Conservation (phyloP, 208 protist genomes). For the Crithidia fasciculata region DNA sequence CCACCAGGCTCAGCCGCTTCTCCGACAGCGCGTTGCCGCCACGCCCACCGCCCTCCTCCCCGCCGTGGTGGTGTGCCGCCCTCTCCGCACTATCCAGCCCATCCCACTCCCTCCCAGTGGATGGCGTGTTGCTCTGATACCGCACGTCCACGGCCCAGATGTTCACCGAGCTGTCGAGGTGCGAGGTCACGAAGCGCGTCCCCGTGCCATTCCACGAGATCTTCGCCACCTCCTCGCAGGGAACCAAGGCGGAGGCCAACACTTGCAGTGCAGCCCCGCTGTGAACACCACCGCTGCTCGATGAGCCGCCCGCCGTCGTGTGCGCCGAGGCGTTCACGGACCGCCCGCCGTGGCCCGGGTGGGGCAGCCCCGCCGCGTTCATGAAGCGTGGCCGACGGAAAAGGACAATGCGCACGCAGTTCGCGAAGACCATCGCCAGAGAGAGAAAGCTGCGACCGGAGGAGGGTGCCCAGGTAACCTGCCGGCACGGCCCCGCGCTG, state of each 20-base stretch:
- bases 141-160: slow-evolving; percentile 68
- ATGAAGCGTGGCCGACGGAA: slow-evolving; percentile 66
- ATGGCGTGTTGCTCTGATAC: slow-evolving; percentile 24
- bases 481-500: slow-evolving; percentile 31
- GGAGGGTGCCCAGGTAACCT: slow-evolving; percentile 77
- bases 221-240: slow-evolving; percentile 63
- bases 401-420: slow-evolving; percentile 57
- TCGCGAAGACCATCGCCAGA: slow-evolving; percentile 60
- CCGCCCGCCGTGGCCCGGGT: slow-evolving; percentile 11
- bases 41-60: background rate
- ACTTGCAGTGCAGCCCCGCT: slow-evolving; percentile 41
- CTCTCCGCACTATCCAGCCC: too few relatives aligned
- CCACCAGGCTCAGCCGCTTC: slow-evolving; percentile 34
- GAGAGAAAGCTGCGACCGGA: slow-evolving; percentile 82
- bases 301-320: too few relatives aligned
- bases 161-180: slow-evolving; percentile 74
- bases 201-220: slow-evolving; percentile 85
- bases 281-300: background rate
- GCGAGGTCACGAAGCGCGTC: slow-evolving; percentile 81
- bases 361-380: slow-evolving; percentile 29
- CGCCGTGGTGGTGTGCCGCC: too few relatives aligned
- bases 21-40: slow-evolving; percentile 12
- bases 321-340: background rate
- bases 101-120: too few relatives aligned
- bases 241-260: slow-evolving; percentile 41